A percentile compares a stretch with the other conserved stretches of the same genome.
Evolutionary conservation across 768 basidiomycete species (phyloP).

Genomic region (Suillus subaureus): DNA sequence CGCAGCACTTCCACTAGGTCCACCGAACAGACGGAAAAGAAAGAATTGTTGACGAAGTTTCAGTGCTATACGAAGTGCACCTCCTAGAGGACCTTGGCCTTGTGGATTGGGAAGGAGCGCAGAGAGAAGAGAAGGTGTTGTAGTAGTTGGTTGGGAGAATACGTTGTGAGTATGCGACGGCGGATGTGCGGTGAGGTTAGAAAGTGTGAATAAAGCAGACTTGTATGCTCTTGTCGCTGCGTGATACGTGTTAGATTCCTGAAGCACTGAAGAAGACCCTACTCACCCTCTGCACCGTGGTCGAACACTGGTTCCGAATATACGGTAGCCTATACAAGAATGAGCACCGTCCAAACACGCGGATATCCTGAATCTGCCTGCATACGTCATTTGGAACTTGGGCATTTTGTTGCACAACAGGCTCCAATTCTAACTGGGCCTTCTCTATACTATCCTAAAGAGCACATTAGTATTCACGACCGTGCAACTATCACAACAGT

Average conservation of each 20-base stretch:
- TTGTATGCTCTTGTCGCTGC: conserved; percentile 75
- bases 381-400: conserved; percentile 2
- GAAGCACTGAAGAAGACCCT: background rate
- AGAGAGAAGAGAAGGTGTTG: conserved; percentile 55
- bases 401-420: background rate
- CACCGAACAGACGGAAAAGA: conserved; percentile 45
- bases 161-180: conserved; percentile 59
- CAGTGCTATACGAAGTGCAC: conserved; percentile 63
- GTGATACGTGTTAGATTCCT: conserved; percentile 9
- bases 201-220: conserved; percentile 69
- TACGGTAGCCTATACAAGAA: conserved; percentile 17
- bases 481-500: background rate
- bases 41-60: conserved; percentile 66
- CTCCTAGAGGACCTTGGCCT: conserved; percentile 77
- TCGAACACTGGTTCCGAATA: conserved; percentile 33
- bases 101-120: conserved; percentile 71
- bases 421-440: background rate
- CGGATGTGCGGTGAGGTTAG: conserved; percentile 63
- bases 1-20: conserved; percentile 41
- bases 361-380: background rate
- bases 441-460: background rate
- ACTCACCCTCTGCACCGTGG: conserved; percentile 54
- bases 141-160: conserved; percentile 36
- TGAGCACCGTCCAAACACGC: background rate
- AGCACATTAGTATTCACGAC: background rate